Conservation (phyloP, 192 early-diverging fungal species). For the Chytriomyces sp. region DNA sequence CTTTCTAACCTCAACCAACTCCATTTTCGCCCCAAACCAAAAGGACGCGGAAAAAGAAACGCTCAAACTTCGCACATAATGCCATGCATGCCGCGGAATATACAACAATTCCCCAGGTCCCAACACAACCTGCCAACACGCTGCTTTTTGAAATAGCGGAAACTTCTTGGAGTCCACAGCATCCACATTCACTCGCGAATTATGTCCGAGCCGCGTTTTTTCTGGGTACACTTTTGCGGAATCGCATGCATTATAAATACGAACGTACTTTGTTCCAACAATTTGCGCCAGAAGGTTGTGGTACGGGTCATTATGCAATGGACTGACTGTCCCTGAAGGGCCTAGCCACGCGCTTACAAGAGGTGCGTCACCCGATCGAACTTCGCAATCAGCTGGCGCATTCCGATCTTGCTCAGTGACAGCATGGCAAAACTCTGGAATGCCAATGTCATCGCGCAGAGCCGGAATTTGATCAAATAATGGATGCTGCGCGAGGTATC, state of each 20-base stretch:
- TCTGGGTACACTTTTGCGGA: conserved; percentile 64
- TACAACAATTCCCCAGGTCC: conserved; percentile 80
- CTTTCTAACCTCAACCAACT: conserved; percentile 17
- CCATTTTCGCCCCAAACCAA: conserved; percentile 71
- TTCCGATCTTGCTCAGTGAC: conserved; percentile 36
- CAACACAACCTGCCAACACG: conserved; percentile 72
- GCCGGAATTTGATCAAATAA: conserved; percentile 77
- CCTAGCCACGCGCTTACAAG: conserved; percentile 76
- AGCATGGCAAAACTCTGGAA: conserved; percentile 77
- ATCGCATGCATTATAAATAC: conserved; percentile 70
- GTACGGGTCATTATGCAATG: conserved; percentile 81
- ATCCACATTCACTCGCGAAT: conserved; percentile 77
- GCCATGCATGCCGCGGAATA: conserved; percentile 88
- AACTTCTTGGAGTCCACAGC: conserved; percentile 35
- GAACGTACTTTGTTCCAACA: conserved; percentile 79
- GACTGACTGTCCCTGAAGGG: conserved; percentile 78
- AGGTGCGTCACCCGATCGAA: conserved; percentile 16
- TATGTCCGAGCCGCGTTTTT: conserved; percentile 67
- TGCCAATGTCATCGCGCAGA: conserved; percentile 68
- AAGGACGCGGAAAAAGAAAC: conserved; percentile 83
- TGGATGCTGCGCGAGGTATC: conserved; percentile 88
- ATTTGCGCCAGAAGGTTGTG: conserved; percentile 88
- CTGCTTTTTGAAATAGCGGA: conserved; percentile 62
- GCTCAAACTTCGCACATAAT: conserved; percentile 78
- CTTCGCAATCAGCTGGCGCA: conserved; percentile 12